Conservation (phyloP, 1,139 yeast genomes). For the Kodamaea suecica region DNA sequence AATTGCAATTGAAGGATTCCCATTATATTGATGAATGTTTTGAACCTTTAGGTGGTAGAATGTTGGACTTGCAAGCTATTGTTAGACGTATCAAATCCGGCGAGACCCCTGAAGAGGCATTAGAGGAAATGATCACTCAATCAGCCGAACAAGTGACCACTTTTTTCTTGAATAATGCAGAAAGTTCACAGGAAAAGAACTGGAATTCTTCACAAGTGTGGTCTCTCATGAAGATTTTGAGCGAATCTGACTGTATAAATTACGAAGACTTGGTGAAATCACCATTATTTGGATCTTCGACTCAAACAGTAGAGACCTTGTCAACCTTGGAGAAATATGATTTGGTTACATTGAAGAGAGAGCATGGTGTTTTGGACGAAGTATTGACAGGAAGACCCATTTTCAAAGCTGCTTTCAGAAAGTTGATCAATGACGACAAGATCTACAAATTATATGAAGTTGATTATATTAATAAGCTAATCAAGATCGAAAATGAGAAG, state of each 20-base stretch:
- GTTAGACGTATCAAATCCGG: constrained; percentile 86
- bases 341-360: constrained; percentile 62
- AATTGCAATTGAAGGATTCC: constrained; percentile 35
- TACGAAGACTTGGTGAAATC: constrained; percentile 54
- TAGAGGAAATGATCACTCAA: constrained; percentile 75
- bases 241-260: constrained; percentile 42
- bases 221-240: constrained; percentile 68
- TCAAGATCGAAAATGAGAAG: constrained; percentile 60
- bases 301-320: constrained; percentile 47
- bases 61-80: constrained; percentile 89
- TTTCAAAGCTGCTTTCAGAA: constrained; percentile 73
- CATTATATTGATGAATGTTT: constrained; percentile 52
- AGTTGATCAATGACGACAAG: constrained; percentile 56
- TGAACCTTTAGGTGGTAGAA: constrained; percentile 86
- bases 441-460: constrained; percentile 64
- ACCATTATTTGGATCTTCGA: constrained; percentile 65
- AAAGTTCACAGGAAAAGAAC: constrained; percentile 31
- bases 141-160: constrained; percentile 88
- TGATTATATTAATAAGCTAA: constrained; percentile 51
- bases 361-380: constrained; percentile 68
- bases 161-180: constrained; percentile 57
- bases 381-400: constrained; percentile 83
- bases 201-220: constrained; percentile 86
- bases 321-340: constrained; percentile 77
- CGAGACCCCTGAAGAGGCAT: constrained; percentile 73